phyloP scores from a whole-genome alignment of 257 asterid species.

The Leonotis leonurus region DNA sequence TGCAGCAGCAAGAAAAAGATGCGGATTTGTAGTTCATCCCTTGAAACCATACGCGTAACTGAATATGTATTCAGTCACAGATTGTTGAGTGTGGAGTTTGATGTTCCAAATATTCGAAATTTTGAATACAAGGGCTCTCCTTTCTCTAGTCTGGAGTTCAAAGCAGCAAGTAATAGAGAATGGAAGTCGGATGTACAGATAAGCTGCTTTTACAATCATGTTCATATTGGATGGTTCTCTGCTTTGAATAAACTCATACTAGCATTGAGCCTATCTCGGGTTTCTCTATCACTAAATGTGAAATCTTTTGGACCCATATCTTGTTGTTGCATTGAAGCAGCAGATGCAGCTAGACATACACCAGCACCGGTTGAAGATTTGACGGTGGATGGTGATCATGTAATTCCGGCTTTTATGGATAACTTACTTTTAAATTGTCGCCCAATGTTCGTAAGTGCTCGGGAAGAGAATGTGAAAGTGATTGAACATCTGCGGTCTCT shows the following conservation, averaged over 20 bases:
- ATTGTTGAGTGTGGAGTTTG: background rate
- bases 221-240: too few species aligned
- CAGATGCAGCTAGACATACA: too few species aligned
- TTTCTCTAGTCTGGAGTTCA: background rate
- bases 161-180: background rate
- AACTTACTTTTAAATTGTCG: background rate
- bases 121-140: background rate
- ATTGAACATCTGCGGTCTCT: too few species aligned
- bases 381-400: too few species aligned
- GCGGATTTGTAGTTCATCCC: background rate
- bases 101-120: background rate
- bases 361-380: too few species aligned
- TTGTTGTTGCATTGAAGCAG: too few species aligned
- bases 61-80: too few species aligned
- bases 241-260: too few species aligned
- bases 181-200: background rate
- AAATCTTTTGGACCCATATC: background rate
- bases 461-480: too few species aligned
- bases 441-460: too few species aligned
- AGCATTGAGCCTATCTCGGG: background rate
- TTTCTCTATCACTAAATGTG: background rate
- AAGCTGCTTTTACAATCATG: background rate
- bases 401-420: background rate
- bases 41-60: background rate
- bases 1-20: too few species aligned